Conservation (phyloP, 2,329 filamentous ascomycete genomes). For the Aspergillus quadricinctus region DNA sequence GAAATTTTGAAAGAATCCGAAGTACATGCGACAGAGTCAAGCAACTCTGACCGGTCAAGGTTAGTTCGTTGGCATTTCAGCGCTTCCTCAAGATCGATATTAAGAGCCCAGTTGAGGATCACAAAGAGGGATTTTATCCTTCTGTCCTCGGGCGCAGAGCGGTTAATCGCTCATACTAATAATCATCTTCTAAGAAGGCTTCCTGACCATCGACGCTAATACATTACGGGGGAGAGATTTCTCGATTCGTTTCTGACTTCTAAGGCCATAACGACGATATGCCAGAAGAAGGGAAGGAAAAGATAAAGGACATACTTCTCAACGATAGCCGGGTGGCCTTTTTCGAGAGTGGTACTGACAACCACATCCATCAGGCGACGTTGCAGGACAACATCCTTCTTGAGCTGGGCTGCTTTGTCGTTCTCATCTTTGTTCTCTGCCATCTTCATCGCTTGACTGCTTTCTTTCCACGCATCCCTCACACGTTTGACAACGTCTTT, state of each 20-base stretch:
- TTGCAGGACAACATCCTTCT: conserved; percentile 54
- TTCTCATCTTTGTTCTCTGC: conserved; percentile 56
- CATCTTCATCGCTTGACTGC: conserved; percentile 52
- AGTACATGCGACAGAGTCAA: neutral
- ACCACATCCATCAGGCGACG: conserved; percentile 54
- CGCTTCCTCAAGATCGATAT: conserved; percentile 1
- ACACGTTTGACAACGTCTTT: conserved; percentile 58
- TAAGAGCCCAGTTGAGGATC: conserved; percentile 4
- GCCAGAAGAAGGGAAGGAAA: conserved; percentile 17
- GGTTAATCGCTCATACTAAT: conserved; percentile 24
- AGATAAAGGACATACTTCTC: conserved; percentile 45
- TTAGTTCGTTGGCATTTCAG: neutral
- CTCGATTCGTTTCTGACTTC: conserved; percentile 33
- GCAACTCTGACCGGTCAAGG: neutral
- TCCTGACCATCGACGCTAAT: conserved; percentile 23
- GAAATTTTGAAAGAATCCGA: neutral
- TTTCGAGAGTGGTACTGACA: conserved; percentile 39
- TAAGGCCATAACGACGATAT: conserved; percentile 29
- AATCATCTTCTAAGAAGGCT: conserved; percentile 23
- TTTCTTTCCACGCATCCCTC: conserved; percentile 58
- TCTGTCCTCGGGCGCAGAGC: conserved; percentile 8
- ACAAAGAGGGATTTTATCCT: neutral
- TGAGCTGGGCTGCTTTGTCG: conserved; percentile 51
- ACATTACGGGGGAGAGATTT: conserved; percentile 32
- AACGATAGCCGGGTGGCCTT: conserved; percentile 44